Base-by-base conservation (phyloP, 2,329 filamentous ascomycete genomes). In the Colletotrichum simmondsii region DNA sequence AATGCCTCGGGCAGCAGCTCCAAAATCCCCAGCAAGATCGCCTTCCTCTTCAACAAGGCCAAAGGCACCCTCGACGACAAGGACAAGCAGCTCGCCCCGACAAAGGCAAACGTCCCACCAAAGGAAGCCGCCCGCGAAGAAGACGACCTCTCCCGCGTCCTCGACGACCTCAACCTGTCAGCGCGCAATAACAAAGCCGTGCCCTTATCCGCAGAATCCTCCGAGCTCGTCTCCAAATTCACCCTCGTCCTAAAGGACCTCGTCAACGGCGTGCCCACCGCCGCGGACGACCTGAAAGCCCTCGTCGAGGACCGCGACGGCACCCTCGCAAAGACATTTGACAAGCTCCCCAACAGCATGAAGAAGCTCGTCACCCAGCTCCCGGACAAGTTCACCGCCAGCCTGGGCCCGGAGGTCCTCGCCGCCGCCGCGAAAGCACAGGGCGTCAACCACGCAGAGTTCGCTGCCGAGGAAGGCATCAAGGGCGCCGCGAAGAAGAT, bases 241-340 rank as follows among this genome's bases (percentile, higher is more conserved):
- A 97, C 95, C 1, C 87, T 95, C 68, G 92, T 98, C 42, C 93
- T 99, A 79, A 97, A 96, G 80, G 97, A 99, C 80, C 89, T 98
- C 19, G 90, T 97, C 78, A 95, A 95, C 80, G 97, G 97, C 74
- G 97, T 95, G 2, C 97, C 97, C 3, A 98, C 96, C 0, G 97
- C 97, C 3, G 98, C 97, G 82, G 89, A 93, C 79, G 97, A 99
- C 80, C 92, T 99, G n/a, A 91, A 86, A 3, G 78, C 80, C 16
- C 87, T 93, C 26, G 82, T 92, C 56, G 89, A 92, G 72, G 89
- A 92, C 79, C 87, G 87, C 73, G 89, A 92, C 78, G 88, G 88
- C 71, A 84, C 87, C n/a, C 84, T 92, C n/a, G 85, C 86, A 53
- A 86, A 86, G 70, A 87, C 87, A 72, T 92, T 89, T 78, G 90